These are phyloP conservation scores for Trichophyton schoenleinii DNA, from an alignment of 2,329 filamentous ascomycete genomes.

Conservation along the genomic window DNA sequence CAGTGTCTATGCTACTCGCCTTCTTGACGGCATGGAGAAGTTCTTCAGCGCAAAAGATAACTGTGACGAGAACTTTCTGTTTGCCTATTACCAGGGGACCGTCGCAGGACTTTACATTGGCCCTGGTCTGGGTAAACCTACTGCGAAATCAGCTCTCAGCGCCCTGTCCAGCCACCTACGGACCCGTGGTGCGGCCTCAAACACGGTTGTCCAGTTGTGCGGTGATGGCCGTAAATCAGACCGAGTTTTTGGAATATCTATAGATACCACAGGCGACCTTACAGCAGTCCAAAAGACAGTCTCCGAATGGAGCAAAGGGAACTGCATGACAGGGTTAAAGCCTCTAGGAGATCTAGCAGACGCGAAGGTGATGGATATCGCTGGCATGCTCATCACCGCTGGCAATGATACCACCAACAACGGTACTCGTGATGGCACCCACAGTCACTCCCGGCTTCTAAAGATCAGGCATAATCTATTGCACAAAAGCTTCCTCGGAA, in stretches of 20 bases:
- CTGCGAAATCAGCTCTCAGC: neutral
- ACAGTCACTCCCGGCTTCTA: neutral
- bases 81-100: neutral
- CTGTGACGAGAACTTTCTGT: slow-evolving; percentile 6
- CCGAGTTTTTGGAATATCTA: neutral
- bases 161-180: neutral
- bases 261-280: slow-evolving; percentile 4
- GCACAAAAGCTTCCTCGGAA: neutral
- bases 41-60: slow-evolving; percentile 1
- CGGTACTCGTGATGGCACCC: neutral
- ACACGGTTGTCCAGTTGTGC: slow-evolving; percentile 1
- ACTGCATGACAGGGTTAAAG: neutral
- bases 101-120: neutral
- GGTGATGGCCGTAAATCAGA: neutral
- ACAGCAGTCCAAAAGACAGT: neutral
- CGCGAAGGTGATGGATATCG: neutral
- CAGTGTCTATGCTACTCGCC: neutral
- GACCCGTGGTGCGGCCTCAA: neutral
- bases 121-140: slow-evolving; percentile 2
- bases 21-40: neutral
- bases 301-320: slow-evolving; percentile 1
- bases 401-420: neutral
- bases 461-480: slow-evolving; percentile 5
- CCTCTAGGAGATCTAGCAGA: neutral
- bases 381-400: neutral